Evolutionary conservation across 805 yeast genomes (phyloP).

Genomic region (Ogataea degrootiae): DNA sequence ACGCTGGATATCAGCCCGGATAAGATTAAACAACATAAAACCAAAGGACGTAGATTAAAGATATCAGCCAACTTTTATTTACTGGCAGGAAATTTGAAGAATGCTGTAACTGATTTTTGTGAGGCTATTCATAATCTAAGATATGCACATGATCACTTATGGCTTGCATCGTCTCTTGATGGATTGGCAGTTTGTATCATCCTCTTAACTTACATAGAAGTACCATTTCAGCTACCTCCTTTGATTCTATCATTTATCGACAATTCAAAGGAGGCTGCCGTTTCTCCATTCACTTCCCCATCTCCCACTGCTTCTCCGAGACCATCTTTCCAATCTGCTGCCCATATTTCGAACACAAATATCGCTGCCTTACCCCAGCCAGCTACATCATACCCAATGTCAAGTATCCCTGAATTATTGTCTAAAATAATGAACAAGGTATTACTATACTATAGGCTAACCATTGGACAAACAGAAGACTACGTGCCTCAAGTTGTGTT

Average conservation of each 20-base stretch:
- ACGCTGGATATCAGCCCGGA: conserved; percentile 31
- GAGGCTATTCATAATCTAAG: conserved; percentile 63
- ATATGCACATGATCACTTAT: conserved; percentile 66
- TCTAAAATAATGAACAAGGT: conserved; percentile 35
- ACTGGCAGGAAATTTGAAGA: conserved; percentile 71
- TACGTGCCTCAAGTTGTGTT: conserved; percentile 78
- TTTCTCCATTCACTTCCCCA: conserved; percentile 14
- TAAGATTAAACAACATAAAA: conserved; percentile 35
- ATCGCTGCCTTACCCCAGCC: conserved; percentile 3
- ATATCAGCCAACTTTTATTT: conserved; percentile 71
- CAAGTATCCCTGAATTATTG: conserved; percentile 32
- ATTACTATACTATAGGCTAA: conserved; percentile 41
- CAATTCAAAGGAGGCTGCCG: conserved; percentile 19
- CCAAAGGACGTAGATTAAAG: conserved; percentile 71
- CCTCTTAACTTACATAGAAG: conserved; percentile 52
- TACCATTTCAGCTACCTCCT: conserved; percentile 45
- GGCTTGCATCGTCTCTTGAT: conserved; percentile 89
- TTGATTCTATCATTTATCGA: conserved; percentile 22
- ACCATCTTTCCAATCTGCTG: conserved; percentile 34
- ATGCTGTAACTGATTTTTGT: conserved; percentile 68
- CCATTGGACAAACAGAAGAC: conserved; percentile 60
- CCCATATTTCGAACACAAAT: conserved; percentile 12
- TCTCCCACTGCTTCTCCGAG: conserved; percentile 44
- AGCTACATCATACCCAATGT: conserved; percentile 17
- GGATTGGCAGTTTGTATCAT: conserved; percentile 66